Conservation (phyloP, 2,329 filamentous ascomycete genomes). For the Penicillium paneum region DNA sequence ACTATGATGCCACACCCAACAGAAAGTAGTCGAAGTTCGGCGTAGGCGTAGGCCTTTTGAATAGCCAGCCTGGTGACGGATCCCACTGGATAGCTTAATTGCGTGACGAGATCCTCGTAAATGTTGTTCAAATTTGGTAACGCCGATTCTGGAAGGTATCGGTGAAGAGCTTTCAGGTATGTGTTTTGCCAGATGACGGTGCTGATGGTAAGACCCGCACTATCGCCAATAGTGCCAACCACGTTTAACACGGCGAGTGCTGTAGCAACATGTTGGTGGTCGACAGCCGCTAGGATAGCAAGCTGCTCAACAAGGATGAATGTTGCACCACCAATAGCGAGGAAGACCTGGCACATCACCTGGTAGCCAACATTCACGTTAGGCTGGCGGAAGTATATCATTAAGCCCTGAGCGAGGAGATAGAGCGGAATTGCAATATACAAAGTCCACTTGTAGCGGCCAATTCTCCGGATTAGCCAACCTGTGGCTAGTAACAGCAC, state of each 20-base stretch:
- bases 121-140: conserved; percentile 13
- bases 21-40: conserved; percentile 53
- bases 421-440: conserved; percentile 54
- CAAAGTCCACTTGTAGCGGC: conserved; percentile 54
- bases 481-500: conserved; percentile 26
- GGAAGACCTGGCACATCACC: conserved; percentile 58
- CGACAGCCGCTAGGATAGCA: conserved; percentile 52
- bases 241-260: conserved; percentile 57
- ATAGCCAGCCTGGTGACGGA: conserved; percentile 55
- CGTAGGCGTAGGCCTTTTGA: conserved; percentile 57
- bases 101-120: conserved; percentile 15
- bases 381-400: conserved; percentile 54
- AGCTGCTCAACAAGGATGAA: conserved; percentile 56
- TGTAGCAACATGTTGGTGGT: conserved; percentile 56
- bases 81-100: conserved; percentile 37
- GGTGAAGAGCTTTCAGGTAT: conserved; percentile 48
- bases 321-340: conserved; percentile 53
- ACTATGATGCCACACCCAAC: conserved; percentile 47
- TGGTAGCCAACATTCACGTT: conserved; percentile 52
- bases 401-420: conserved; percentile 54
- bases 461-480: conserved; percentile 17
- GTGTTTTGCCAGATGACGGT: conserved; percentile 60
- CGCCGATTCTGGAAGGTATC: conserved; percentile 42
- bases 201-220: conserved; percentile 55
- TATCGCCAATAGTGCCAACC: conserved; percentile 55